phyloP scores from a whole-genome alignment of 441 rosid species.

The Syzygium malaccense region DNA sequence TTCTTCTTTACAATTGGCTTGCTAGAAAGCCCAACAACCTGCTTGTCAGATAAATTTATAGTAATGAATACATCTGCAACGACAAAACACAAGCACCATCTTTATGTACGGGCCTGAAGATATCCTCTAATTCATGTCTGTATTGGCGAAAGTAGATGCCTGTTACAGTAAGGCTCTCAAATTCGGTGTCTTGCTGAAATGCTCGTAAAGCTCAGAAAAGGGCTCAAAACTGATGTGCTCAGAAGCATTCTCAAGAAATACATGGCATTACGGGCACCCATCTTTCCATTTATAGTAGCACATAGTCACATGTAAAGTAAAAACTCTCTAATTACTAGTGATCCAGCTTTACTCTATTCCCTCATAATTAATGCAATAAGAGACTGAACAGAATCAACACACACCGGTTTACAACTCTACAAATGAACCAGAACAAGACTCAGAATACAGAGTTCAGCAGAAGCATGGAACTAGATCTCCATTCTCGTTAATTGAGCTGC shows the following conservation, averaged over 20 bases:
- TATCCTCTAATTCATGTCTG: neutral
- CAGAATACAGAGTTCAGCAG: neutral
- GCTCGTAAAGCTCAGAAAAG: neutral
- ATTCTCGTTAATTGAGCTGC: neutral
- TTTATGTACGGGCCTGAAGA: neutral
- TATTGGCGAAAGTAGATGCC: neutral
- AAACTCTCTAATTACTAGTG: neutral
- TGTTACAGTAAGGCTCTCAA: neutral
- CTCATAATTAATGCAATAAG: neutral
- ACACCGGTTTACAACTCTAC: constrained; percentile 1
- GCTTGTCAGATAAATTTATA: neutral
- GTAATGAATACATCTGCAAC: neutral
- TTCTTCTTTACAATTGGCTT: neutral
- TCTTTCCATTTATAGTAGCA: neutral
- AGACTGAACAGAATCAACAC: neutral
- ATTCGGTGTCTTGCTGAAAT: neutral
- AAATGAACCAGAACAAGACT: neutral
- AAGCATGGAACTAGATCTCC: neutral
- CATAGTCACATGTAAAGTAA: neutral
- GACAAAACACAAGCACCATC: neutral
- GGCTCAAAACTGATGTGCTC: neutral
- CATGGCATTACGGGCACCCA: neutral
- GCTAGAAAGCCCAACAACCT: neutral
- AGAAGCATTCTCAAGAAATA: neutral
- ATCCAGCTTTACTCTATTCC: neutral